A percentile compares a stretch with the other conserved stretches of the same genome.
phyloP scores from a whole-genome alignment of 2,329 filamentous ascomycete species.

The Zymoseptoria passerinii region DNA sequence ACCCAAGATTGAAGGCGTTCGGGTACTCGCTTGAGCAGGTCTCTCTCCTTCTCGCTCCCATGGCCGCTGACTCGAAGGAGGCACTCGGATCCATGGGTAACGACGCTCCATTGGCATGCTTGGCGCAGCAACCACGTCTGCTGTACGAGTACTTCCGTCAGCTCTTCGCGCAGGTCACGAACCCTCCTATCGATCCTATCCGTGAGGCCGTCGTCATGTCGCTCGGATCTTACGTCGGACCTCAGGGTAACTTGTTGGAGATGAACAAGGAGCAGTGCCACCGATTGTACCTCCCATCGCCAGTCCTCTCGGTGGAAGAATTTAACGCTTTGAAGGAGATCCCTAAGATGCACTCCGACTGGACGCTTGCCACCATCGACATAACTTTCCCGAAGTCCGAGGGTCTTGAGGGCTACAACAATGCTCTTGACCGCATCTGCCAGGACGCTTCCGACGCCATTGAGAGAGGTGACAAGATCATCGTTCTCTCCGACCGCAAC shows the following conservation, averaged over 20 bases:
- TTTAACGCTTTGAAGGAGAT: constrained; percentile 83
- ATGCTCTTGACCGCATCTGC: constrained; percentile 82
- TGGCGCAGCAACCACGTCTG: constrained; percentile 80
- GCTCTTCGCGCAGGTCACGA: constrained; percentile 95
- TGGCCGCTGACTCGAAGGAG: constrained; percentile 96
- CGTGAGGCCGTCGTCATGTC: constrained; percentile 98
- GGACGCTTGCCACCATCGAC: constrained; percentile 85
- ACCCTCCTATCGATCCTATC: constrained; percentile 94
- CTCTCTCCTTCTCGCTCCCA: constrained; percentile 80
- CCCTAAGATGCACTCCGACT: constrained; percentile 60
- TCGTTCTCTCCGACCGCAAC: constrained; percentile 82
- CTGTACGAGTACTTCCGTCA: constrained; percentile 96
- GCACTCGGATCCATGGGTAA: constrained; percentile 97
- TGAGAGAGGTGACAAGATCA: constrained; percentile 71
- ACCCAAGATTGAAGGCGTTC: constrained; percentile 75
- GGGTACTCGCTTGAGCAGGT: constrained; percentile 96
- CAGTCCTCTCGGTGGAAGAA: constrained; percentile 79
- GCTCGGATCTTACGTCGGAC: constrained; percentile 88
- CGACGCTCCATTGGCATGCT: constrained; percentile 82
- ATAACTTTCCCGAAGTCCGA: constrained; percentile 85
- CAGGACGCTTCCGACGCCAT: constrained; percentile 76
- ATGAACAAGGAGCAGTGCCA: constrained; percentile 88
- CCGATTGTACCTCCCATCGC: constrained; percentile 76
- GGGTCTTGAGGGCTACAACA: constrained; percentile 74
- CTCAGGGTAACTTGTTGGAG: constrained; percentile 88